Base-by-base conservation (phyloP, 2,329 filamentous ascomycete genomes). In the Malbranchea cinnamomea region DNA sequence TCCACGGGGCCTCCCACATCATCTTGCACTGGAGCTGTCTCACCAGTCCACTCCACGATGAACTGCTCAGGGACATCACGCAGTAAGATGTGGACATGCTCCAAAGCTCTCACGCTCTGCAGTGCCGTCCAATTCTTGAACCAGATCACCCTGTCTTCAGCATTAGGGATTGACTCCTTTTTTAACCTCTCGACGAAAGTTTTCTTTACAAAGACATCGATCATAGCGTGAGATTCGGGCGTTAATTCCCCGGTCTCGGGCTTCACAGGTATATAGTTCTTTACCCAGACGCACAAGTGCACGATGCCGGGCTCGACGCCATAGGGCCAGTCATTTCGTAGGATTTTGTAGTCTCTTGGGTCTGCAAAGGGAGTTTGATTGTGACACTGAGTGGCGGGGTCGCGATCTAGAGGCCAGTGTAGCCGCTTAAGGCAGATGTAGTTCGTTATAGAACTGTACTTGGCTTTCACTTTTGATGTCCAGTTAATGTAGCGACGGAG, bases 301-400 rank as follows among this genome's bases (percentile, higher is more conserved):
- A 44, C 49, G 37, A 75, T 68, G 3, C 63, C 67, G 1, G 55
- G 44, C 1, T 53, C 60, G 11, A 74, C 42, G 3, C 68, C 70
- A 47, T 76, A 76, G 2, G 68, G 67, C 71, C 71, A 76, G 47
- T 76, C 71, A 42, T 76, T 76, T 24, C 54, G 53, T 26, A 74
- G 53, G 32, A 74, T 65, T 33, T 53, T 59, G 48, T 64, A 74
- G 48, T 75, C 71, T 19, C 47, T 43, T 6, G 54, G 39, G 40
- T 71, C 57, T 26, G 57, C 60, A 45, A 75, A 74, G 0, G 71
- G 69, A 3, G 48, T 53, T 7, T 53, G 41, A 36, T 65, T 65
- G 11, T 50, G 48, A 34, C 33, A 37, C 6, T 33, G 32, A 23
- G 30, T 19, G 42, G 17, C 6, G 42, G 46, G 21, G 41, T 43